phyloP scores from a whole-genome alignment of 345 rosid genomes.

The Citrus inodora region DNA sequence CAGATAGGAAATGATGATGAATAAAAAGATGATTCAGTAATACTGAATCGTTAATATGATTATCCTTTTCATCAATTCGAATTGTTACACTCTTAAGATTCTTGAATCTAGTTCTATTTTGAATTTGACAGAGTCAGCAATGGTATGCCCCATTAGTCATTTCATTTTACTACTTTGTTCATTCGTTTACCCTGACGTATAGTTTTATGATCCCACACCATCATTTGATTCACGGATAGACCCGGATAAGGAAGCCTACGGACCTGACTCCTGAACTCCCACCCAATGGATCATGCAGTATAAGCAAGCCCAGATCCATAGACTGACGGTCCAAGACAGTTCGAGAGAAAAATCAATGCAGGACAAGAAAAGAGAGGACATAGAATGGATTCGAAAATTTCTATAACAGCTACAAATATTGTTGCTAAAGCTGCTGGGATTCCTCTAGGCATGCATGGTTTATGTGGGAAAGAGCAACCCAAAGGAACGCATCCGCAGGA shows the following conservation, averaged over 20 bases:
- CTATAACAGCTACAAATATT: slow-evolving; percentile 27
- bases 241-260: no score
- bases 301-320: no score
- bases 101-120: background rate
- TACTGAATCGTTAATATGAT: background rate
- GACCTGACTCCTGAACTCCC: no score
- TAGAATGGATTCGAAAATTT: slow-evolving; percentile 64
- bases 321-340: no score
- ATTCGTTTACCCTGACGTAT: no score
- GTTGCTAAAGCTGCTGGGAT: slow-evolving; percentile 40
- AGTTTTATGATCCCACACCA: no score
- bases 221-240: no score
- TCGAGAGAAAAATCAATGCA: no score
- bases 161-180: background rate
- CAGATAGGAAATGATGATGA: background rate
- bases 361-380: slow-evolving; percentile 5
- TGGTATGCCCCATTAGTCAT: background rate
- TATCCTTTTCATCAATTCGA: background rate
- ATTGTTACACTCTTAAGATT: background rate
- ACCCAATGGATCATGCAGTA: no score
- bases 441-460: slow-evolving; percentile 43
- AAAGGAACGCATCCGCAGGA: slow-evolving; percentile 41
- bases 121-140: background rate
- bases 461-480: slow-evolving; percentile 71
- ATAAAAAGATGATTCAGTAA: background rate